Conservation (phyloP, 1,284 basidiomycete species). For the Sanguinoderma infundibulare region DNA sequence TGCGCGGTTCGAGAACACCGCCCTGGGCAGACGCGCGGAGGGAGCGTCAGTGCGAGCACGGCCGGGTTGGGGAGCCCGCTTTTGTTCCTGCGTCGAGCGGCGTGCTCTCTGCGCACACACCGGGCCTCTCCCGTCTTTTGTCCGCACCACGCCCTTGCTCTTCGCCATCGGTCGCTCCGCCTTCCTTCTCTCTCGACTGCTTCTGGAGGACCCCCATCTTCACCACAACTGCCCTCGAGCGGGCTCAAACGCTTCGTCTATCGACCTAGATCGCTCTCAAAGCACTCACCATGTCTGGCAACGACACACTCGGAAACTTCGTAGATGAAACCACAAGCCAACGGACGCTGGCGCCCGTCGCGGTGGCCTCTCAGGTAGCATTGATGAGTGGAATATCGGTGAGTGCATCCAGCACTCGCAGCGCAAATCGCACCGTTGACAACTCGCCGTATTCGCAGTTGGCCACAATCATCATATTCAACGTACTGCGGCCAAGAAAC, state of each 20-base stretch:
- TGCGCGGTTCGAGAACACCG: not conserved
- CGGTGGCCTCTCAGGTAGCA: slow-evolving; percentile 82
- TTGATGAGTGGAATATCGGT: slow-evolving; percentile 45
- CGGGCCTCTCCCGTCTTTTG: slow-evolving; percentile 8
- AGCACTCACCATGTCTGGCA: slow-evolving; percentile 20
- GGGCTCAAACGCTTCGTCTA: slow-evolving; percentile 24
- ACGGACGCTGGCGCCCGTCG: slow-evolving; percentile 70
- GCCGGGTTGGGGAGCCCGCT: not conserved
- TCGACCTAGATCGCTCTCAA: not conserved
- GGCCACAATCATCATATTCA: slow-evolving; percentile 62
- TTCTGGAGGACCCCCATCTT: not conserved
- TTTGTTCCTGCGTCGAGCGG: not conserved
- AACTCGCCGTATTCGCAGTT: slow-evolving; percentile 33
- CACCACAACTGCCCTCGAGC: slow-evolving; percentile 17
- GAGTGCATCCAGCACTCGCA: slow-evolving; percentile 19
- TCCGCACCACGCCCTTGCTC: not conserved
- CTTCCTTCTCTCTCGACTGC: not conserved
- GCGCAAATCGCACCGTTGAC: slow-evolving; percentile 4
- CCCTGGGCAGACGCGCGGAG: not conserved
- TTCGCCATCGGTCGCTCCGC: not conserved
- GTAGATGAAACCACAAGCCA: slow-evolving; percentile 36
- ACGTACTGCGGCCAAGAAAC: slow-evolving; percentile 68
- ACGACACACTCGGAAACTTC: slow-evolving; percentile 31
- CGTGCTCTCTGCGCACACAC: not conserved
- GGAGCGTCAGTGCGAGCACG: not conserved